Evolutionary conservation across 2,329 filamentous ascomycete genomes (phyloP), one percentile per base, ranked within the genome.

Genomic region (Rutstroemia sp.): DNA sequence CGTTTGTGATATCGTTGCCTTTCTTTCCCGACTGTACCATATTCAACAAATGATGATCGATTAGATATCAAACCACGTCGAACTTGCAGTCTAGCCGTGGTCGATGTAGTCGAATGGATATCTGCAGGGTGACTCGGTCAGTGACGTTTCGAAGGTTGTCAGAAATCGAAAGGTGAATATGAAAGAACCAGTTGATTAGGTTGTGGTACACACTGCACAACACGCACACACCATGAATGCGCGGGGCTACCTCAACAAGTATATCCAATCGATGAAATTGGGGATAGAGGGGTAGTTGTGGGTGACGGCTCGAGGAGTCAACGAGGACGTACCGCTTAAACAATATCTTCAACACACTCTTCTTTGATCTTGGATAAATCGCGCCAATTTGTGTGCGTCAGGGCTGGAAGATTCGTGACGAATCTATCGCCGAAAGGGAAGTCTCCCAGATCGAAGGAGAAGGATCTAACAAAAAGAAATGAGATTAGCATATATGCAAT

Each of bases 11-110:
- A 58, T 67, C 70, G 54, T 58, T 65, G 30, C 52, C 50, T 61
- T 70, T 70, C 61, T 70, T 70, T 61, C 76, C 78, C 41, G 49
- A 45, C 67, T 80, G 81, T 34, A 82, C 80, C 84, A 88, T 88
- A 70, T 86, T 87, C 63, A 54, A 57, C 34, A 25, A 27, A 19
- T 38, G 44, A 50, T 37, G 38, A 27, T 18, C 49, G 27, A 51
- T 34, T 38, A 49, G 16, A 37, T 50, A 19, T 55, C 52, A 25
- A 45, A 42, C 30, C 42, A 23, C 49, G 12, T 44, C 49, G 37
- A 42, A 55, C 14, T 14, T 25, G 46, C 25, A 23, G 5, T 34
- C n/a, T 18, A 38, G 27, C 4, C 34, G 21, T 12, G 25, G n/a
- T 37, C 41, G 52, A 50, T 55, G 6, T 25, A 18, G 8, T 30